phyloP scores from a whole-genome alignment of 75 land plant genomes.

The Larix kaempferi region DNA sequence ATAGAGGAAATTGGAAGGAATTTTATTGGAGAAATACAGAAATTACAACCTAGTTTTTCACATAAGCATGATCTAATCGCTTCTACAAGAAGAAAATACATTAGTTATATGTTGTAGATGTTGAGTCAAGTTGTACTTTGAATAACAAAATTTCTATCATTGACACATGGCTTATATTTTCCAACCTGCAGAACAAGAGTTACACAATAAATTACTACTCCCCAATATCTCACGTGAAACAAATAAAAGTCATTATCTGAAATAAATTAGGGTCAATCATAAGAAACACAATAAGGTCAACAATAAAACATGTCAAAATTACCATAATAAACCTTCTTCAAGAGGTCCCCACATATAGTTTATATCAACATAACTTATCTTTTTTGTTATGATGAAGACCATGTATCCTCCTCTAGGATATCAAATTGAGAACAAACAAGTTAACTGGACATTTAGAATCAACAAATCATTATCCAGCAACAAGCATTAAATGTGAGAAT shows the following conservation, averaged over 20 bases:
- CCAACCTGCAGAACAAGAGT: constrained; percentile 31
- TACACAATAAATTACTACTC: not conserved
- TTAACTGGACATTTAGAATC: not conserved
- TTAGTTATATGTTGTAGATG: constrained; percentile 48
- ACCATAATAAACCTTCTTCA: constrained; percentile 53
- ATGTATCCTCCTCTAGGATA: constrained; percentile 38
- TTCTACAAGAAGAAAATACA: not conserved
- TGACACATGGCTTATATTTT: constrained; percentile 74
- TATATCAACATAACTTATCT: constrained; percentile 42
- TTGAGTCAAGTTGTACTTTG: constrained; percentile 53
- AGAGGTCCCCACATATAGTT: constrained; percentile 50
- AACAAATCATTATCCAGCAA: not conserved
- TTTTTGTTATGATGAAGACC: constrained; percentile 43
- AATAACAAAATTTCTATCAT: constrained; percentile 72
- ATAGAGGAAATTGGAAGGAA: no score
- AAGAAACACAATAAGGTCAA: not conserved
- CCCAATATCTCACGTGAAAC: not conserved
- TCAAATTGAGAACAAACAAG: not conserved
- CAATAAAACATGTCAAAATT: constrained; percentile 13
- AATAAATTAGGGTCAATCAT: not conserved
- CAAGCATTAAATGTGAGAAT: not conserved
- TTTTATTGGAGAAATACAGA: no score
- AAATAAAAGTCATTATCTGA: not conserved
- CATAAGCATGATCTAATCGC: not conserved
- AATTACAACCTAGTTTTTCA: no score